Conservation (phyloP, 2,329 filamentous ascomycete species). For the Monosporascus ibericus region DNA sequence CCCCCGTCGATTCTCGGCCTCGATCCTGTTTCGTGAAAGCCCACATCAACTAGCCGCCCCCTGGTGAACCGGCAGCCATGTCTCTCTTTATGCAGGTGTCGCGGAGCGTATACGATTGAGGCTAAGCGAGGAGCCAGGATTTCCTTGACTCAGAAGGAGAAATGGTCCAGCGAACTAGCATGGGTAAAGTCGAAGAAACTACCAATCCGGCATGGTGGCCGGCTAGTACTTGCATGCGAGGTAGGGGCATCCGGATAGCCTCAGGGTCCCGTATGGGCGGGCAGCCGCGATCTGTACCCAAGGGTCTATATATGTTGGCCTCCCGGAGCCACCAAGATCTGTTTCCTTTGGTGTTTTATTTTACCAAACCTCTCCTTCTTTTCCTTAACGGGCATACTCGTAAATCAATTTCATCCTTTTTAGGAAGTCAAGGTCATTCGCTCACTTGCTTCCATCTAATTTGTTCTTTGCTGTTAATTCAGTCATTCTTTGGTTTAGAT, state of each 20-base stretch:
- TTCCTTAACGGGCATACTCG: conserved; percentile 21
- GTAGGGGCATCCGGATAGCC: neutral
- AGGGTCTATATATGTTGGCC: conserved; percentile 21
- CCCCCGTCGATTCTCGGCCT: neutral
- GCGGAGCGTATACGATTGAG: conserved; percentile 4
- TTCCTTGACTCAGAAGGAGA: neutral
- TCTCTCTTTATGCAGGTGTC: neutral
- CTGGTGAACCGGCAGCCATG: neutral
- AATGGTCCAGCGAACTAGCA: neutral
- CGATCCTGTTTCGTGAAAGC: neutral
- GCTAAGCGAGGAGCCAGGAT: neutral
- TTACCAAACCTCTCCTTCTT: conserved; percentile 19
- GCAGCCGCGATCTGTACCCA: neutral
- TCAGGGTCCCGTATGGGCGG: neutral
- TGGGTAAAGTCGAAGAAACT: neutral
- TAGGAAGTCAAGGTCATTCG: conserved; percentile 49
- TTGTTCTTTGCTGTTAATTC: conserved; percentile 21
- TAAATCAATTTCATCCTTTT: conserved; percentile 25
- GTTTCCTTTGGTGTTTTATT: conserved; percentile 9
- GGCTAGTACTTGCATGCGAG: neutral
- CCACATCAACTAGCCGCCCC: neutral
- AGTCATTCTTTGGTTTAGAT: conserved; percentile 6
- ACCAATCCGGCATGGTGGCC: neutral
- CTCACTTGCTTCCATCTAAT: conserved; percentile 41
- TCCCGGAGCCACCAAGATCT: conserved; percentile 8